Conservation (phyloP, 2,329 filamentous ascomycete genomes). For the Phoma herbarum region DNA sequence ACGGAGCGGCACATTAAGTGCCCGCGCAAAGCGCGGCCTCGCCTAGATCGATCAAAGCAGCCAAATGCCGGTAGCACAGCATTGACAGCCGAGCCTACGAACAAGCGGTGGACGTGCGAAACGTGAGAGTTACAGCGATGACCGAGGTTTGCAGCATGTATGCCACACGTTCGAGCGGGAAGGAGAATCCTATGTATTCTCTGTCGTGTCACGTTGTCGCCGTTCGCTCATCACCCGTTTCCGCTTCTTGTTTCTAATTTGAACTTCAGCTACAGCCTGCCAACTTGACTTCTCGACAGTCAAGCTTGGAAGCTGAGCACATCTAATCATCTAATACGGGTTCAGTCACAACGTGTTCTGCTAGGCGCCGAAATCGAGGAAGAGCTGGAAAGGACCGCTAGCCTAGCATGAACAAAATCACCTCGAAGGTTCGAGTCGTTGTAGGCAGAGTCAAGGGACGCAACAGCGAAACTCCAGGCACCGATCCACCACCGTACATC, state of each 20-base stretch:
- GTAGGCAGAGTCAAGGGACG: slow-evolving; percentile 24
- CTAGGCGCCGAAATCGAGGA: background rate
- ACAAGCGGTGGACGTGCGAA: slow-evolving; percentile 29
- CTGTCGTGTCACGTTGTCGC: slow-evolving; percentile 18
- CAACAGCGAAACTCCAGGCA: slow-evolving; percentile 19
- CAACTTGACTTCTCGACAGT: slow-evolving; percentile 18
- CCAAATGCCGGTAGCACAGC: slow-evolving; percentile 39
- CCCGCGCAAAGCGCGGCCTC: slow-evolving; percentile 35
- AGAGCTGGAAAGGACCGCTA: background rate
- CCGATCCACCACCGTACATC: slow-evolving; percentile 16
- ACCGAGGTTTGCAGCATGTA: slow-evolving; percentile 31
- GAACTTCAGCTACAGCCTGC: slow-evolving; percentile 13
- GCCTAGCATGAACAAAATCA: slow-evolving; percentile 26
- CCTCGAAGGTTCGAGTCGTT: slow-evolving; percentile 19
- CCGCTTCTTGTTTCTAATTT: slow-evolving; percentile 22
- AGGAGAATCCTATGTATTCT: slow-evolving; percentile 32
- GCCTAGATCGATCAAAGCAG: slow-evolving; percentile 25
- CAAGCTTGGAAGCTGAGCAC: slow-evolving; percentile 11
- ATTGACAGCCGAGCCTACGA: slow-evolving; percentile 39
- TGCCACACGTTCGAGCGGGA: slow-evolving; percentile 25
- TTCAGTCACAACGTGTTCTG: background rate
- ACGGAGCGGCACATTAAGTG: slow-evolving; percentile 26
- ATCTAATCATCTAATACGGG: slow-evolving; percentile 18
- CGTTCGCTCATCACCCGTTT: slow-evolving; percentile 18
- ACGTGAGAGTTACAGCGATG: slow-evolving; percentile 34